Conservation (phyloP, 768 basidiomycete genomes). For the Pulveroboletus sp. region DNA sequence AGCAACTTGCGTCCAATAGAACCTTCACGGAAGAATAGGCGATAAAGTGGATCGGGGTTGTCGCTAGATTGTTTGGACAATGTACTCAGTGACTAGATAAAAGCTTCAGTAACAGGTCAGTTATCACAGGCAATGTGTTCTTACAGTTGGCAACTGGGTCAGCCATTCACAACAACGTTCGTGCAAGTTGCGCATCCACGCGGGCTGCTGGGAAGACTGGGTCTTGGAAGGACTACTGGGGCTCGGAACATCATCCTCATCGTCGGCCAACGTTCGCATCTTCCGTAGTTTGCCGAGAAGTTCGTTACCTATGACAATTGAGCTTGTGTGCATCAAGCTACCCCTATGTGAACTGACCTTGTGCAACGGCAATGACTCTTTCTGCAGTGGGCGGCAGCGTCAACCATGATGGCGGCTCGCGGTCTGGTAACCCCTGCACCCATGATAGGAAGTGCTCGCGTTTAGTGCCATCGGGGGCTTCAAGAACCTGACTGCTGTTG, state of each 20-base stretch:
- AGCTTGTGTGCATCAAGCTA: neutral
- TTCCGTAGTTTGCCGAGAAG: conserved; percentile 84
- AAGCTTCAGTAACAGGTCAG: conserved; percentile 8
- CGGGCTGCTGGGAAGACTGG: conserved; percentile 72
- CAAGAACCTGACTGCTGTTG: conserved; percentile 51
- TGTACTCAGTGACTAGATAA: conserved; percentile 54
- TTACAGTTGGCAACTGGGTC: conserved; percentile 64
- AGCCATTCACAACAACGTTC: conserved; percentile 87
- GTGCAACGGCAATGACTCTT: conserved; percentile 82
- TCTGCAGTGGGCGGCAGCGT: conserved; percentile 91
- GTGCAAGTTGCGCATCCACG: conserved; percentile 88
- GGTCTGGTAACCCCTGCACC: conserved; percentile 85
- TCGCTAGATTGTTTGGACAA: conserved; percentile 63
- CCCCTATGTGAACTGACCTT: conserved; percentile 51
- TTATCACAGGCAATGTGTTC: conserved; percentile 17
- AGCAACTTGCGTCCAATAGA: conserved; percentile 74
- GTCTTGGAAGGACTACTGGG: conserved; percentile 55
- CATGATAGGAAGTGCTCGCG: conserved; percentile 87
- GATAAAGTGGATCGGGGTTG: conserved; percentile 78
- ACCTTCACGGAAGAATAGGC: conserved; percentile 87
- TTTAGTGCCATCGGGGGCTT: conserved; percentile 88
- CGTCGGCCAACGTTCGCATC: conserved; percentile 86
- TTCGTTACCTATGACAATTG: conserved; percentile 55
- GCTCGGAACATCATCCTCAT: conserved; percentile 64
- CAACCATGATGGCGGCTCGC: conserved; percentile 92